Base-by-base conservation (phyloP, 1,284 basidiomycete genomes). In the Puccinia novopanici region DNA sequence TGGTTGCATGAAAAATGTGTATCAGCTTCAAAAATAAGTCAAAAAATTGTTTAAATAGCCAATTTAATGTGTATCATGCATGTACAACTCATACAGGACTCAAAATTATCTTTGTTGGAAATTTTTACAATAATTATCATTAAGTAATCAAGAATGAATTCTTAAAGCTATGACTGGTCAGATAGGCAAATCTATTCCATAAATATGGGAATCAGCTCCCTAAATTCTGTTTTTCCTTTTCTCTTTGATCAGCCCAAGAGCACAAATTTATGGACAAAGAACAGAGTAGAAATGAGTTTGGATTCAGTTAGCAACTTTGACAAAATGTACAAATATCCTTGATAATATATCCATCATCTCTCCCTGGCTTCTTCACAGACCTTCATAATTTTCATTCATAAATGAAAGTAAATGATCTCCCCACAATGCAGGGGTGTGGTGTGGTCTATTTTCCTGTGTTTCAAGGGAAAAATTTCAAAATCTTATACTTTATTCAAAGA, bases 321-420 rank as follows among this genome's bases (percentile, higher is more conserved):
- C 95, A 90, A 86, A 91, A 91, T 83, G 72, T 83, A 17, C 86
- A 89, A 1, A 89, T 87, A 54, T 61, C 76, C 0, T 12, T n/a
- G n/a, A n/a, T 50, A 19, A 72, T 67, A 34, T 98, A 95, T 85
- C 92, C 94, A 0, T 96, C 95, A 0, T 96, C 96, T 0, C 87
- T 97, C 0, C 94, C 94, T 0, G 93, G 94, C 6, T 94, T 97
- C 88, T 97, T 99, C 89, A 95, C 97, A 0, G 89, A 93, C 63
- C 87, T 99, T n/a, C 87, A 91, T 80, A 90, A 92, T 59, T 96
- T 92, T 84, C 91, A 89, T 42, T 95, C 93, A 86, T 87, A 87
- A 76, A 92, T 91, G 89, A 90, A 91, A 83, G 87, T 90, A 1
- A 99, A 94, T 87, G 76, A 79, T 72, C 89, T 99, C 12, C 97